Evolutionary conservation across 257 asterid species (phyloP).

Genomic region (Nyctanthes arbortristis): DNA sequence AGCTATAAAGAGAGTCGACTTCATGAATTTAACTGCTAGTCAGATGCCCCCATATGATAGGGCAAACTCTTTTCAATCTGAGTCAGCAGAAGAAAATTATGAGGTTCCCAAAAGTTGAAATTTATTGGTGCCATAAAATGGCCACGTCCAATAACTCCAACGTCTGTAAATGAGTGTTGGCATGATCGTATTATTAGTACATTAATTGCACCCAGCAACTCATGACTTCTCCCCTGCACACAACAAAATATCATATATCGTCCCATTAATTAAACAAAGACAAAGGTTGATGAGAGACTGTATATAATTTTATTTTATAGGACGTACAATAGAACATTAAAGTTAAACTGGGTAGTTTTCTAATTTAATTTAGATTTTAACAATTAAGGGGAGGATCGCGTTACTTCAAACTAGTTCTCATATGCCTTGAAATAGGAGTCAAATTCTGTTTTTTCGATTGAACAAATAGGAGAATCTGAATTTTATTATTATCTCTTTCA

Average conservation of each 20-base stretch:
- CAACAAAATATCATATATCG: constrained; percentile 13
- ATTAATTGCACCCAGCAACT: neutral
- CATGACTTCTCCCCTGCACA: constrained; percentile 3
- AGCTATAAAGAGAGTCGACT: too few relatives aligned
- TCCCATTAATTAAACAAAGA: constrained; percentile 16
- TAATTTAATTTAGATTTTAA: too few relatives aligned
- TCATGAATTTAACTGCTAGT: constrained; percentile 24
- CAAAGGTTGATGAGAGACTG: constrained; percentile 5
- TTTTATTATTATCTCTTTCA: neutral
- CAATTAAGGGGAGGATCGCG: too few relatives aligned
- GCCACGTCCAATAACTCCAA: constrained; percentile 40
- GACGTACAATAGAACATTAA: too few relatives aligned
- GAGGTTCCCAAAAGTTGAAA: constrained; percentile 17
- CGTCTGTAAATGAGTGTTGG: neutral
- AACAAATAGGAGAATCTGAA: too few relatives aligned
- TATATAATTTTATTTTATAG: too few relatives aligned
- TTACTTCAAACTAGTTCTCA: too few relatives aligned
- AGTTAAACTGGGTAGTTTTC: too few relatives aligned
- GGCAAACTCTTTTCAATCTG: constrained; percentile 28
- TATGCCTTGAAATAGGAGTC: too few relatives aligned
- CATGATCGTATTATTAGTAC: neutral
- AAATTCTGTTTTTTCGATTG: too few relatives aligned
- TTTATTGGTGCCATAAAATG: constrained; percentile 15
- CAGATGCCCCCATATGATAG: constrained; percentile 35
- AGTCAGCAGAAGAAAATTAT: constrained; percentile 15